These are phyloP conservation scores for Neoboletus brunneissimus DNA, from an alignment of 768 basidiomycete genomes.

Conservation along the genomic window DNA sequence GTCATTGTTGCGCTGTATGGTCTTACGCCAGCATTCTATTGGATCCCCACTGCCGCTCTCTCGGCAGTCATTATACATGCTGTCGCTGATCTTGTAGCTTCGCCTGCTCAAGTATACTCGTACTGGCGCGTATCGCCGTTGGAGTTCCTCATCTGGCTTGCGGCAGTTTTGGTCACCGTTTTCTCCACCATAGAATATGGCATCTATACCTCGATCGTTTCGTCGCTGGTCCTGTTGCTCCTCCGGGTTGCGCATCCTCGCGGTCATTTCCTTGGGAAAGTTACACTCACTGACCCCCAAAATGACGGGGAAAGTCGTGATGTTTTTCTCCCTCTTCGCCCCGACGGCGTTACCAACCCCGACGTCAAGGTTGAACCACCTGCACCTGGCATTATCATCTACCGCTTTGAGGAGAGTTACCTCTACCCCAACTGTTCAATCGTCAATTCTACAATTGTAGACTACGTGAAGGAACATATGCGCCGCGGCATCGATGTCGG, in stretches of 20 bases:
- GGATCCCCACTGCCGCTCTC: constrained; percentile 79
- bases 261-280: constrained; percentile 87
- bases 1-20: constrained; percentile 95
- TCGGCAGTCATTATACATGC: constrained; percentile 95
- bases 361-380: constrained; percentile 74
- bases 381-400: constrained; percentile 83
- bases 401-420: constrained; percentile 88
- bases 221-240: constrained; percentile 77
- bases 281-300: constrained; percentile 48
- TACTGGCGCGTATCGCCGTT: constrained; percentile 95
- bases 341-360: constrained; percentile 61
- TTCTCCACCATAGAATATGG: constrained; percentile 95
- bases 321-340: constrained; percentile 76
- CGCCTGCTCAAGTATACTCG: constrained; percentile 74
- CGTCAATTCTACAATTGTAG: constrained; percentile 70
- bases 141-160: constrained; percentile 86
- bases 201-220: constrained; percentile 81
- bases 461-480: constrained; percentile 76
- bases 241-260: constrained; percentile 85
- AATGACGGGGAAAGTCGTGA: constrained; percentile 51
- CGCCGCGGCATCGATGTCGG: constrained; percentile 73
- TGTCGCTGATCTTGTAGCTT: constrained; percentile 82
- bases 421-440: constrained; percentile 77
- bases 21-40: constrained; percentile 88
- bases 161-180: constrained; percentile 84